Conservation (phyloP, 116 monocot species). For the Posidonia oceanica region DNA sequence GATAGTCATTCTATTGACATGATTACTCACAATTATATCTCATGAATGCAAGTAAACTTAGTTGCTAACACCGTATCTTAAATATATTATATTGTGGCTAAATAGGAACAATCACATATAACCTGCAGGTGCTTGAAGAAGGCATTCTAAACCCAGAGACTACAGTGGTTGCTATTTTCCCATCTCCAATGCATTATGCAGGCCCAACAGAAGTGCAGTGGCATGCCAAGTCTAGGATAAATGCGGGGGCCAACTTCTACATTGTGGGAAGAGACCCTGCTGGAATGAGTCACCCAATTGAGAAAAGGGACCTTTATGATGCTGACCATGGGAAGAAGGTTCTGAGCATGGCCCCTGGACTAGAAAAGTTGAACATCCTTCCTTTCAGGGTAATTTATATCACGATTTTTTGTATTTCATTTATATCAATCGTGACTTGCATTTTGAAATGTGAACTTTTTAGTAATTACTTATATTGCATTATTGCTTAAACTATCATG, state of each 20-base stretch:
- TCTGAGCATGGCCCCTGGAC: slow-evolving; percentile 90
- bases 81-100: no score
- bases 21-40: no score
- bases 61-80: no score
- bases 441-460: neutral
- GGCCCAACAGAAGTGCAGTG: slow-evolving; percentile 99
- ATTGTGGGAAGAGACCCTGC: slow-evolving; percentile 99
- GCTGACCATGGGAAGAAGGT: slow-evolving; percentile 99
- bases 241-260: slow-evolving; percentile 98
- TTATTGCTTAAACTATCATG: no score
- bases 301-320: slow-evolving; percentile 89
- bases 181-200: slow-evolving; percentile 99
- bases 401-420: neutral
- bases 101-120: no score
- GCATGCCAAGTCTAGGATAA: slow-evolving; percentile 95
- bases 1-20: no score
- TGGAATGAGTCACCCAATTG: slow-evolving; percentile 90
- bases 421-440: neutral
- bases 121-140: slow-evolving; percentile 77
- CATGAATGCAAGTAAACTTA: no score
- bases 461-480: neutral
- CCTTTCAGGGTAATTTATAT: slow-evolving; percentile 62
- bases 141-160: slow-evolving; percentile 91
- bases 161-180: slow-evolving; percentile 86
- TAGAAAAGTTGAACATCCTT: slow-evolving; percentile 83